These are phyloP conservation scores for Fusarium goolgardi DNA, from an alignment of 2,329 filamentous ascomycete genomes.

Conservation along the genomic window DNA sequence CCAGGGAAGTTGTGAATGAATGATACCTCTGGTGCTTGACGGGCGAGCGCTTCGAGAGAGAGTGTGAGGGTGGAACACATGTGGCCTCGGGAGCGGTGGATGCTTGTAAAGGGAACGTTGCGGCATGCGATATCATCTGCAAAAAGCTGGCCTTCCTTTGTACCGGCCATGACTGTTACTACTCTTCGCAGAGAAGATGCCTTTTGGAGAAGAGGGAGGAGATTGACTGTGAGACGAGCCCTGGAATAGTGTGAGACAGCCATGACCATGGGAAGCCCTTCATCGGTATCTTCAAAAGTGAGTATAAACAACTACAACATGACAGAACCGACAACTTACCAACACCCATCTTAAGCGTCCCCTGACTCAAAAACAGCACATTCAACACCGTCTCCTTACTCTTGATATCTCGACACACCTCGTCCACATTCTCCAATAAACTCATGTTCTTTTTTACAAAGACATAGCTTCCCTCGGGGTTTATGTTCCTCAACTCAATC, in stretches of 20 bases:
- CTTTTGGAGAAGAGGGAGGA: conserved; percentile 64
- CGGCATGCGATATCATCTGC: conserved; percentile 42
- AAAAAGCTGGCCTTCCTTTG: conserved; percentile 34
- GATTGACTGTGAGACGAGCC: conserved; percentile 65
- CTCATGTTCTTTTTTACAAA: conserved; percentile 64
- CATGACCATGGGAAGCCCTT: conserved; percentile 65
- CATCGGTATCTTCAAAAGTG: conserved; percentile 60
- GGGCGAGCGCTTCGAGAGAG: conserved; percentile 42
- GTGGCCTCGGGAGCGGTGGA: conserved; percentile 38
- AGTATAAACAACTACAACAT: neutral
- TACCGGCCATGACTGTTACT: conserved; percentile 45
- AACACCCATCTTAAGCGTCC: conserved; percentile 47
- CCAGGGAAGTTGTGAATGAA: conserved; percentile 51
- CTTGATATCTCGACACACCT: conserved; percentile 59
- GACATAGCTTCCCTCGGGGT: conserved; percentile 56
- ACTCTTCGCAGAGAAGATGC: conserved; percentile 40
- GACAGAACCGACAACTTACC: conserved; percentile 3
- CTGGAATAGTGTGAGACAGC: conserved; percentile 68
- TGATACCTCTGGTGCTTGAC: conserved; percentile 39
- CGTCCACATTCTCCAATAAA: conserved; percentile 63
- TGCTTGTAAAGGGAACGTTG: conserved; percentile 35
- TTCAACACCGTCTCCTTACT: conserved; percentile 58
- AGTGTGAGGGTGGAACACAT: conserved; percentile 43
- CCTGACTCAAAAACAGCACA: conserved; percentile 59
- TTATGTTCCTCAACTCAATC: conserved; percentile 56